These are phyloP conservation scores for Pseudogymnoascus sp. DNA, from an alignment of 2,329 filamentous ascomycete species.

Conservation along the genomic window DNA sequence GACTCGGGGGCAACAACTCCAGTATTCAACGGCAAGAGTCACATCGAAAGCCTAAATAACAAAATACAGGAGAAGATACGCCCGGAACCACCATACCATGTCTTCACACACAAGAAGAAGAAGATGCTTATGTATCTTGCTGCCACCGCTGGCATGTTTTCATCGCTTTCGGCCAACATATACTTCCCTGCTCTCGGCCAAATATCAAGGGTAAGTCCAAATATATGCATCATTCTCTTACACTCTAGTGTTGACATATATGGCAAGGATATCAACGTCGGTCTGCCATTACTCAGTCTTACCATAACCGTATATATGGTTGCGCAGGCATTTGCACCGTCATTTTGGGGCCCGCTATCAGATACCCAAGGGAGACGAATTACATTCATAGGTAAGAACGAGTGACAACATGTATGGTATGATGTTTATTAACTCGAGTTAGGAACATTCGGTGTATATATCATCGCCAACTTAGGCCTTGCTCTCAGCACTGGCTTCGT, in stretches of 20 bases:
- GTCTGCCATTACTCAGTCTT: constrained; percentile 31
- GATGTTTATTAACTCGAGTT: constrained; percentile 16
- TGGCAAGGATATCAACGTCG: constrained; percentile 28
- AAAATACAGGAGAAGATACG: constrained; percentile 17
- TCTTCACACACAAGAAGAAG: constrained; percentile 37
- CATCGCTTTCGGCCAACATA: constrained; percentile 46
- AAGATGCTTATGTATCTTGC: constrained; percentile 44
- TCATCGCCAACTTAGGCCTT: constrained; percentile 41
- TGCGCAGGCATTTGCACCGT: constrained; percentile 44
- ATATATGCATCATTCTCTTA: not conserved
- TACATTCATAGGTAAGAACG: constrained; percentile 21
- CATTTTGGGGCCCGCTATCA: constrained; percentile 43
- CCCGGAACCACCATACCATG: constrained; percentile 29
- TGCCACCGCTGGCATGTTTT: constrained; percentile 46
- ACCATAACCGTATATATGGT: constrained; percentile 45
- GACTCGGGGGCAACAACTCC: not conserved
- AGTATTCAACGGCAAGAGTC: not conserved
- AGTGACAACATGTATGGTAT: constrained; percentile 8
- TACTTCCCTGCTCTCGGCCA: constrained; percentile 42
- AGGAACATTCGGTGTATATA: constrained; percentile 42
- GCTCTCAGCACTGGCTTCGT: constrained; percentile 39
- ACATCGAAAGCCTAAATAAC: constrained; percentile 4
- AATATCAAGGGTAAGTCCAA: constrained; percentile 31
- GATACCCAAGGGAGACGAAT: constrained; percentile 41
- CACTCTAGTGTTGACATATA: not conserved